These are phyloP conservation scores for Leccinum obscurum DNA, from an alignment of 768 basidiomycete species.

Conservation along the genomic window DNA sequence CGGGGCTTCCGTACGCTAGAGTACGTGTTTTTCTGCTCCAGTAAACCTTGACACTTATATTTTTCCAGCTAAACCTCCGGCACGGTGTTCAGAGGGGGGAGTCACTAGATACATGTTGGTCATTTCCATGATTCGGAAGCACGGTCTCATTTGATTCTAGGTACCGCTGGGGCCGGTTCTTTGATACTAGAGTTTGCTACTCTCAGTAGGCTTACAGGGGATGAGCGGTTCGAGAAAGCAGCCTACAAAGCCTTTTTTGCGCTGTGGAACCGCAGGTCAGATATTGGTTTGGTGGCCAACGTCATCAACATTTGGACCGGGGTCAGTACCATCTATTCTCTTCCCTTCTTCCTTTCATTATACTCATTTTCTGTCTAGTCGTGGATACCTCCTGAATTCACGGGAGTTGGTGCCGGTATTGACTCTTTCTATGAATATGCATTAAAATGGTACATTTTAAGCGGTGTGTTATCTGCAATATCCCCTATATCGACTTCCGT, in stretches of 20 bases:
- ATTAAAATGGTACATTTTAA: conserved; percentile 87
- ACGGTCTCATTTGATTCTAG: conserved; percentile 39
- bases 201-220: conserved; percentile 86
- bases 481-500: not conserved
- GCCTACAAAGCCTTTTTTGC: conserved; percentile 91
- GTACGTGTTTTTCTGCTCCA: conserved; percentile 37
- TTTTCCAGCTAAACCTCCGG: conserved; percentile 72
- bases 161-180: conserved; percentile 91
- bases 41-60: conserved; percentile 3
- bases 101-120: conserved; percentile 81
- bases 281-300: conserved; percentile 86
- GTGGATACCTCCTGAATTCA: conserved; percentile 77
- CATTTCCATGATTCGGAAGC: not conserved
- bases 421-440: conserved; percentile 97
- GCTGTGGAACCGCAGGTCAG: conserved; percentile 88
- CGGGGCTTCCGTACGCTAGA: conserved; percentile 90
- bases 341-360: not conserved
- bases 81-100: conserved; percentile 77
- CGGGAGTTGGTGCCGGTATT: conserved; percentile 89
- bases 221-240: conserved; percentile 85
- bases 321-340: conserved; percentile 42
- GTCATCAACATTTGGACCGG: conserved; percentile 83
- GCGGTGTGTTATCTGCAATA: conserved; percentile 46
- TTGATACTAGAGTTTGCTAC: conserved; percentile 94
- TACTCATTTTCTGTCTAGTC: conserved; percentile 33